These are phyloP conservation scores for Aspergillus aculeatinus DNA, from an alignment of 2,329 filamentous ascomycete genomes.

Conservation along the genomic window DNA sequence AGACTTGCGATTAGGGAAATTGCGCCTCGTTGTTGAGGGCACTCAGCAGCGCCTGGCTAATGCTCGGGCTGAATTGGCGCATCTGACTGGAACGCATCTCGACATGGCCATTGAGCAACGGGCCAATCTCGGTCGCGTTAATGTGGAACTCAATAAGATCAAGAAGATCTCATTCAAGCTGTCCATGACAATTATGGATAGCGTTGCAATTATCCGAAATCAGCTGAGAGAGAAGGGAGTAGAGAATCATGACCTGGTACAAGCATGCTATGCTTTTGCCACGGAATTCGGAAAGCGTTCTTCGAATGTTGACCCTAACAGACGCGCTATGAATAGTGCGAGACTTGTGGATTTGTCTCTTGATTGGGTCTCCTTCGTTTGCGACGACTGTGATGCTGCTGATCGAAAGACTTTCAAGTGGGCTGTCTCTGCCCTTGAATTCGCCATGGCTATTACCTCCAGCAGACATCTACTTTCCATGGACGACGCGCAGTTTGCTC, in stretches of 20 bases:
- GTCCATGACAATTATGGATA: slow-evolving; percentile 98
- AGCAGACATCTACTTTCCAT: slow-evolving; percentile 91
- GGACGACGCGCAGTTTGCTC: slow-evolving; percentile 81
- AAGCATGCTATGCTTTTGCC: slow-evolving; percentile 98
- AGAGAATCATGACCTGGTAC: slow-evolving; percentile 91
- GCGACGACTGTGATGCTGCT: slow-evolving; percentile 90
- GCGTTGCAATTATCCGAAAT: slow-evolving; percentile 85
- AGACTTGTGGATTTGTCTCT: slow-evolving; percentile 90
- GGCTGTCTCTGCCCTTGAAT: slow-evolving; percentile 93
- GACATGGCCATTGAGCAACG: slow-evolving; percentile 88
- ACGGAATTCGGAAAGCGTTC: slow-evolving; percentile 97
- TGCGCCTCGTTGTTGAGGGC: slow-evolving; percentile 85
- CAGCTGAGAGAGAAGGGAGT: slow-evolving; percentile 70
- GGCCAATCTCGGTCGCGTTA: slow-evolving; percentile 90
- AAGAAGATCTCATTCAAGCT: slow-evolving; percentile 94
- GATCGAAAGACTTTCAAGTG: slow-evolving; percentile 96
- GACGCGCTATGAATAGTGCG: slow-evolving; percentile 94
- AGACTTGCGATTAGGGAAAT: slow-evolving; percentile 81
- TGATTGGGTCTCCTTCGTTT: slow-evolving; percentile 98
- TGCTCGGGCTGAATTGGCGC: slow-evolving; percentile 74
- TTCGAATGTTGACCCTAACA: slow-evolving; percentile 89
- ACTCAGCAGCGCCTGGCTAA: slow-evolving; percentile 74
- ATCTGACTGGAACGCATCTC: slow-evolving; percentile 77
- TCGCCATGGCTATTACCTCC: slow-evolving; percentile 95
- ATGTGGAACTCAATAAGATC: slow-evolving; percentile 86